phyloP scores from a whole-genome alignment of 2,329 filamentous ascomycete species.

The Penicillium sp. region DNA sequence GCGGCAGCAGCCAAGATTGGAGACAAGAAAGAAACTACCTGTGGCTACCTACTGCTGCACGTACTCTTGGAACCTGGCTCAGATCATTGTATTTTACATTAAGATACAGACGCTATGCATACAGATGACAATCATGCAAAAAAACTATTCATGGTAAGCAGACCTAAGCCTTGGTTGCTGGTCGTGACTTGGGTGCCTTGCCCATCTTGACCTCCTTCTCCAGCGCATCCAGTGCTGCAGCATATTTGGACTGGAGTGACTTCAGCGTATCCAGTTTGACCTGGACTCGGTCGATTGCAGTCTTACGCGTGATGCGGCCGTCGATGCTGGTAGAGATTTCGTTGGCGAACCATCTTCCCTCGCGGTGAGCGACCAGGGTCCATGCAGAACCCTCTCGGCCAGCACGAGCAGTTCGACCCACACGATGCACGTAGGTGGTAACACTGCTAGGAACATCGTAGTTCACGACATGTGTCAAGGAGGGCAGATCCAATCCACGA shows the following conservation, averaged over 20 bases:
- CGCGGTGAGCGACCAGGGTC: conserved; percentile 79
- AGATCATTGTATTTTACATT: not conserved
- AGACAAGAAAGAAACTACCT: too few species aligned
- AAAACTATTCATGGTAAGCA: not conserved
- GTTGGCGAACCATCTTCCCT: conserved; percentile 91
- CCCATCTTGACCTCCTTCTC: conserved; percentile 38
- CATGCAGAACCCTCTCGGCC: conserved; percentile 75
- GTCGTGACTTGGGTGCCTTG: conserved; percentile 2
- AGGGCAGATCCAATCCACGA: conserved; percentile 80
- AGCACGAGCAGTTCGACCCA: conserved; percentile 85
- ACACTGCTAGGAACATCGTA: conserved; percentile 86
- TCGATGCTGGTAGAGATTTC: conserved; percentile 63
- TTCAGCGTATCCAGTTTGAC: conserved; percentile 31
- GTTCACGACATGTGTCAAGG: conserved; percentile 83
- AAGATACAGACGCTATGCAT: conserved; percentile 13
- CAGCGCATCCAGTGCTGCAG: conserved; percentile 35
- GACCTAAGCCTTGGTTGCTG: not conserved
- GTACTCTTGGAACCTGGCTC: not conserved
- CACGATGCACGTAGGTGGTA: conserved; percentile 84
- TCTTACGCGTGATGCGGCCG: conserved; percentile 34
- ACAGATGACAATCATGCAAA: not conserved
- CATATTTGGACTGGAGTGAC: conserved; percentile 34
- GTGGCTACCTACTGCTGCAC: too few species aligned
- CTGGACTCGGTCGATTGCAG: conserved; percentile 31
- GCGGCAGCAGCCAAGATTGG: too few species aligned